Evolutionary conservation across 2,329 filamentous ascomycete genomes (phyloP).

Genomic region (Phialocephala sp.): DNA sequence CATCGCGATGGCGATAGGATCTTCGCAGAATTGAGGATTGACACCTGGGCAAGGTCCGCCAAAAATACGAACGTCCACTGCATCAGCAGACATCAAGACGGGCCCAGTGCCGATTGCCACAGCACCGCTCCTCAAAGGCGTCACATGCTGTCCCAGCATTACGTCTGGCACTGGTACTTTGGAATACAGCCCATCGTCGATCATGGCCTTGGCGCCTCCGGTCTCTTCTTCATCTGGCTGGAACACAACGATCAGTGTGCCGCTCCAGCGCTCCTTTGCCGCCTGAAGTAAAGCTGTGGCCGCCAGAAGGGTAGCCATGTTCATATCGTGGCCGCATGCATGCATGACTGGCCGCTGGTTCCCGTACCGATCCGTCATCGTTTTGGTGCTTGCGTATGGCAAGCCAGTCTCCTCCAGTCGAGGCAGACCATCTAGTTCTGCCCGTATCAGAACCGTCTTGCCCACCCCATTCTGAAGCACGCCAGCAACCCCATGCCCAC

Average conservation of each 20-base stretch:
- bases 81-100: background rate
- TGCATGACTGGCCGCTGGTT: conserved; percentile 65
- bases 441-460: too few species aligned
- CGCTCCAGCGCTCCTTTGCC: conserved; percentile 56
- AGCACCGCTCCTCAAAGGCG: too few species aligned
- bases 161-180: conserved; percentile 27
- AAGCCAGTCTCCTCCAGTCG: conserved; percentile 54
- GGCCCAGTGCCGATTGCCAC: background rate
- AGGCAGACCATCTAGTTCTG: conserved; percentile 49
- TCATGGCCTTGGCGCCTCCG: conserved; percentile 65
- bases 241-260: conserved; percentile 59
- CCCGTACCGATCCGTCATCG: conserved; percentile 40
- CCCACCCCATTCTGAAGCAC: conserved; percentile 43
- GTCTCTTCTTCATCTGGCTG: conserved; percentile 66
- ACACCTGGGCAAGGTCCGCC: background rate
- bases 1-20: too few species aligned
- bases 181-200: conserved; percentile 61
- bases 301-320: conserved; percentile 62
- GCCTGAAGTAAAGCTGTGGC: conserved; percentile 55
- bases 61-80: conserved; percentile 1
- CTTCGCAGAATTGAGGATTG: conserved; percentile 4
- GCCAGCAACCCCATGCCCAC: conserved; percentile 51
- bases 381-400: conserved; percentile 52
- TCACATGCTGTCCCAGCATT: conserved; percentile 2
- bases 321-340: conserved; percentile 61